Evolutionary conservation across 2,329 filamentous ascomycete genomes (phyloP), one percentile per base, ranked within the genome.

Genomic region (Pestalotiopsis sp.): DNA sequence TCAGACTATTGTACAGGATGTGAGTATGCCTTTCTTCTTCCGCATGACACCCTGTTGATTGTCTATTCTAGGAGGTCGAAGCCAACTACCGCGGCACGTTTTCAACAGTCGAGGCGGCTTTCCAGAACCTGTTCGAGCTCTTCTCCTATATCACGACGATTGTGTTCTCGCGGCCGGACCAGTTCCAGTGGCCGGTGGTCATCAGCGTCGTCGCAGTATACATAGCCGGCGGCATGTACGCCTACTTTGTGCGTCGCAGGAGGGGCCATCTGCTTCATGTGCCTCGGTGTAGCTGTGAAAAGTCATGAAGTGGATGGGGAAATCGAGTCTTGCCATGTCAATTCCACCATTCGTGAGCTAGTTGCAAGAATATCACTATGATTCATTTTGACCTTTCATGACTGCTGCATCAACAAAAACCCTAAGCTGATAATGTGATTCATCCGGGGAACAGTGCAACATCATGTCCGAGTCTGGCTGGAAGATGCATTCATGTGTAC

Each of bases 41-140:
- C 7, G n/a, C 17, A 59, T 25, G n/a, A 49, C 69, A 70, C 57
- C 27, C n/a, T 41, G 41, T 49, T 20, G 41, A 11, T 36, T 58
- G 13, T 59, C 25, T 23, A 63, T n/a, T 20, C 68, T 9, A 90
- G 87, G 85, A 86, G 66, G 84, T 91, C 23, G 82, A 86, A 56
- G 79, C 82, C 17, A 78, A 83, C n/a, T 77, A 83, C 52, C 87
- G 92, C n/a, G 92, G 91, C 1, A 81, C 84, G 0, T 94, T 95
- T 72, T 93, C 91, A 0, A 82, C 90, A 0, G 85, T 89, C 7
- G 92, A 95, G 77, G 86, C 89, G 9, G 85, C 89, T 0, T 84
- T 90, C 52, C 92, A 94, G 76, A 94, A 90, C 70, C 72, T 87
- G 0, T 93, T 93, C 70, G 92, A 94, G 77, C 83, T 94, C 62